A percentile compares a stretch with the other conserved stretches of the same genome.
phyloP scores from a whole-genome alignment of 1,284 basidiomycete species.

The Cystobasidium slooffiae region DNA sequence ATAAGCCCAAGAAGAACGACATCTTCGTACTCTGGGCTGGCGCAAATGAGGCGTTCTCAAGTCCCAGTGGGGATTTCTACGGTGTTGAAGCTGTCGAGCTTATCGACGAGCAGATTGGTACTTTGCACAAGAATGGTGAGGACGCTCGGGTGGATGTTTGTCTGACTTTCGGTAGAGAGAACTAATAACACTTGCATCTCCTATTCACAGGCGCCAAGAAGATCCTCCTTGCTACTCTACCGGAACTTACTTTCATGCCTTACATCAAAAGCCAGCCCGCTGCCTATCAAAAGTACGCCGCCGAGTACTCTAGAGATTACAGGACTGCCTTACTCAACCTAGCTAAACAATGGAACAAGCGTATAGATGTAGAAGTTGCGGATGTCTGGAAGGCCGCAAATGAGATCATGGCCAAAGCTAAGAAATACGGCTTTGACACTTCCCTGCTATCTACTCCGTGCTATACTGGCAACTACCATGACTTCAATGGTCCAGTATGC shows the following conservation, averaged over 20 bases:
- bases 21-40: neutral
- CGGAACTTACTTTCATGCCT: neutral
- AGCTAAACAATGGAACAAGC: neutral
- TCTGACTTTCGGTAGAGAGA: neutral
- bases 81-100: constrained; percentile 1
- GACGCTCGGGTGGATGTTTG: neutral
- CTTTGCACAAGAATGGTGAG: neutral
- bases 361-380: constrained; percentile 3
- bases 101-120: neutral
- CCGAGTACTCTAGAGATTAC: neutral
- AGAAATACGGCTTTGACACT: constrained; percentile 6
- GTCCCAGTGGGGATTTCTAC: neutral
- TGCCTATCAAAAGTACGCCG: neutral
- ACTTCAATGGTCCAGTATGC: constrained; percentile 9
- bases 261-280: neutral
- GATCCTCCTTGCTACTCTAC: constrained; percentile 1
- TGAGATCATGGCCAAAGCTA: neutral
- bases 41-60: neutral
- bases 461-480: neutral
- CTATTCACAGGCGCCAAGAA: neutral
- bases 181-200: neutral
- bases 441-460: constrained; percentile 1
- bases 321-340: neutral
- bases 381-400: neutral
- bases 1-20: neutral